phyloP scores from a whole-genome alignment of 148 eudicot genomes.

The Talinum fruticosum region DNA sequence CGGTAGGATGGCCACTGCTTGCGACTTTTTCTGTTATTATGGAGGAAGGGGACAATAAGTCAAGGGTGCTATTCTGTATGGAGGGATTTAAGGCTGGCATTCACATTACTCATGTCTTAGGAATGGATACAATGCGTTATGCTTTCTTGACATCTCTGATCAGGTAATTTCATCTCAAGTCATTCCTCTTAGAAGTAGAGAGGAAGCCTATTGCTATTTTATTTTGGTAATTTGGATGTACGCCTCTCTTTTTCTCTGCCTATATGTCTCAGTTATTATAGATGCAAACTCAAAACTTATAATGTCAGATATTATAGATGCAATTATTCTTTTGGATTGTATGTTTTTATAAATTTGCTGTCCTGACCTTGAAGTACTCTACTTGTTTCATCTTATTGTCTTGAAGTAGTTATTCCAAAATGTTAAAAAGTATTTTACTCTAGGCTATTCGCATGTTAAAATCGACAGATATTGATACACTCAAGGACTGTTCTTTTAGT shows the following conservation, averaged over 20 bases:
- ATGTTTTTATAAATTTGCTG: not conserved
- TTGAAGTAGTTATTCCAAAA: not conserved
- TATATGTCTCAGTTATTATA: not conserved
- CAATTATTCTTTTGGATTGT: not conserved
- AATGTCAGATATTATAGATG: not conserved
- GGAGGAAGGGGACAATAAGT: conserved; percentile 95
- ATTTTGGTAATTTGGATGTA: not conserved
- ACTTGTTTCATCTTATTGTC: not conserved
- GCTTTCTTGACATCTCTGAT: conserved; percentile 86
- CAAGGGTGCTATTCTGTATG: conserved; percentile 84
- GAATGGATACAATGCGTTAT: conserved; percentile 99
- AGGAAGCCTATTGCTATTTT: not conserved
- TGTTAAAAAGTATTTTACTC: not conserved
- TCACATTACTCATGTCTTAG: conserved; percentile 84
- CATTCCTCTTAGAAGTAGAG: not conserved
- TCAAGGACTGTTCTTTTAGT: not conserved
- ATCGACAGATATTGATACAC: not conserved
- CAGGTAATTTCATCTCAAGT: conserved; percentile 45
- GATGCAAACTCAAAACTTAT: not conserved
- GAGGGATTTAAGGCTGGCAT: conserved; percentile 95
- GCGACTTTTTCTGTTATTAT: conserved; percentile 94
- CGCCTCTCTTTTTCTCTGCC: not conserved
- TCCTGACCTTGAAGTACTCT: not conserved
- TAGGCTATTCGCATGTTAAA: not conserved
- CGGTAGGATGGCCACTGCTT: conserved; percentile 96